Percentiles rank a stretch among this genome's conserved stretches.
Evolutionary conservation across 768 basidiomycete genomes (phyloP).

Genomic region (Boletus tomentosulus): DNA sequence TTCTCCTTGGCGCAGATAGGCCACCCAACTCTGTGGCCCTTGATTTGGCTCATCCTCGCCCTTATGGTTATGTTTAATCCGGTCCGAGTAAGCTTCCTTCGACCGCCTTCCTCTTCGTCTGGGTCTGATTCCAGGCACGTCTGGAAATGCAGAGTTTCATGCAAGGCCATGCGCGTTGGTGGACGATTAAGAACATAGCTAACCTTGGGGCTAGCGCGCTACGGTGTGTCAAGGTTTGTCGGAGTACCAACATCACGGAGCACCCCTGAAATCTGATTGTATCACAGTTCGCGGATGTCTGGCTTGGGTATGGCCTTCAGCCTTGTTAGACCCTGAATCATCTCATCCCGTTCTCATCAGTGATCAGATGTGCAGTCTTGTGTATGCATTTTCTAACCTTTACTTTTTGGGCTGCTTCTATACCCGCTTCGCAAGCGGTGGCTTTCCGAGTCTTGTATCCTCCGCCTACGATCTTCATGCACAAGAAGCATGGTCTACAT

Average conservation of each 20-base stretch:
- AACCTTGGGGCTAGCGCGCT: slow-evolving; percentile 68
- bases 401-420: slow-evolving; percentile 76
- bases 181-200: slow-evolving; percentile 63
- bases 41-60: slow-evolving; percentile 73
- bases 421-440: slow-evolving; percentile 12
- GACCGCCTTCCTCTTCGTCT: neutral
- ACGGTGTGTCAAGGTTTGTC: slow-evolving; percentile 65
- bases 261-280: neutral
- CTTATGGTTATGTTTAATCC: slow-evolving; percentile 67
- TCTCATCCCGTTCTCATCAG: slow-evolving; percentile 33
- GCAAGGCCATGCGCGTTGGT: slow-evolving; percentile 49
- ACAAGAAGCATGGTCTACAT: slow-evolving; percentile 40
- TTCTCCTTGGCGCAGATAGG: slow-evolving; percentile 61
- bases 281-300: slow-evolving; percentile 75
- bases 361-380: slow-evolving; percentile 77
- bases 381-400: slow-evolving; percentile 67
- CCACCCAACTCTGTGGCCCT: slow-evolving; percentile 69
- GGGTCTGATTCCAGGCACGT: neutral
- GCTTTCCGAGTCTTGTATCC: neutral
- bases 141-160: slow-evolving; percentile 47
- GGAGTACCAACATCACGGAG: no score
- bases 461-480: slow-evolving; percentile 31
- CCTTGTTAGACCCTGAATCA: neutral
- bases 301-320: slow-evolving; percentile 62
- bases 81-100: slow-evolving; percentile 45